Evolutionary conservation across 225 moss, liverwort and hornwort species (phyloP).

Genomic region (Bryum argenteum): DNA sequence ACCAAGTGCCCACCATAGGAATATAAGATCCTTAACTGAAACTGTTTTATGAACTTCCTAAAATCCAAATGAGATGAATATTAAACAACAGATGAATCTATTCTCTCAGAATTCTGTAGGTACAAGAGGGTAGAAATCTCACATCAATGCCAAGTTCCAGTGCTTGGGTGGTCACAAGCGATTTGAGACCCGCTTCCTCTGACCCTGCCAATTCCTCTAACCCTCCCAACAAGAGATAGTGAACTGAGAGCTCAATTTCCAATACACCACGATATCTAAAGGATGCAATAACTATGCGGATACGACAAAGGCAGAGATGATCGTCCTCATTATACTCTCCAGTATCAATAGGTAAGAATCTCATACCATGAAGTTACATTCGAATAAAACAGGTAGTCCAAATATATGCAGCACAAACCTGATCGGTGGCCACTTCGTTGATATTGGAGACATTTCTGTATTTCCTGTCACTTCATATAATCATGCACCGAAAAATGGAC

Average conservation of each 20-base stretch:
- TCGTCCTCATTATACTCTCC: neutral
- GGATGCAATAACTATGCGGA: constrained; percentile 4
- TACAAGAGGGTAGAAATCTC: constrained; percentile 26
- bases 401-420: too few relatives aligned
- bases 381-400: too few relatives aligned
- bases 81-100: neutral
- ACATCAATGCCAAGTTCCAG: constrained; percentile 79
- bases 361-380: neutral
- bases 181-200: constrained; percentile 12
- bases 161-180: constrained; percentile 68
- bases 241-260: constrained; percentile 14
- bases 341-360: too few relatives aligned
- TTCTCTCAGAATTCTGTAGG: neutral
- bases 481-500: too few relatives aligned
- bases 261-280: constrained; percentile 5
- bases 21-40: constrained; percentile 1
- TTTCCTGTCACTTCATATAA: too few relatives aligned
- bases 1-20: neutral
- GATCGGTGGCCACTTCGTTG: too few relatives aligned
- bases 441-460: too few relatives aligned
- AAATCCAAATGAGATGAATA: neutral
- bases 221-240: constrained; percentile 13
- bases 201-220: too few relatives aligned
- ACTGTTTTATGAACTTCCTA: constrained; percentile 2
- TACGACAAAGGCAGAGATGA: constrained; percentile 12